These are phyloP conservation scores for Ceratobasidium theobromae DNA, from an alignment of 1,284 basidiomycete genomes.

Conservation along the genomic window DNA sequence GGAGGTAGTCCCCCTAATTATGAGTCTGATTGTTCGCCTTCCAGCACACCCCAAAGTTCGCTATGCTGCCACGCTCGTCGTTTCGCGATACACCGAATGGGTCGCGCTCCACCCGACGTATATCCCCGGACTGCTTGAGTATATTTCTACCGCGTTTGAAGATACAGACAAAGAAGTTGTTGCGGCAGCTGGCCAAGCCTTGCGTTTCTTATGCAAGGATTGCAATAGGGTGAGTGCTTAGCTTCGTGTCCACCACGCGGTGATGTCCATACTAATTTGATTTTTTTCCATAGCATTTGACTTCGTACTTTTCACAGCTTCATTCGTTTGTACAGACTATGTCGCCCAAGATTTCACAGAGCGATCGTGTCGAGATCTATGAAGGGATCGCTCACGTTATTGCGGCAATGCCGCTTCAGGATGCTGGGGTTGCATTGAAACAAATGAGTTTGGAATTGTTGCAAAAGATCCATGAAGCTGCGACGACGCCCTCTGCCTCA, in stretches of 20 bases:
- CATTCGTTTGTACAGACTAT: constrained; percentile 84
- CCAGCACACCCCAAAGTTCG: constrained; percentile 90
- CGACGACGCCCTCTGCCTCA: constrained; percentile 49
- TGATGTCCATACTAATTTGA: constrained; percentile 31
- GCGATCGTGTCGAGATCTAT: constrained; percentile 89
- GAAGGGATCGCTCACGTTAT: constrained; percentile 96
- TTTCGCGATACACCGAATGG: constrained; percentile 98
- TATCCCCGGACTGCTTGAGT: constrained; percentile 83
- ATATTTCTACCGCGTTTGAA: constrained; percentile 91
- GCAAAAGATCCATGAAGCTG: constrained; percentile 65
- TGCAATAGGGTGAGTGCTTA: constrained; percentile 69
- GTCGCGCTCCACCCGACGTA: constrained; percentile 88
- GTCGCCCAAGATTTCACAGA: constrained; percentile 76
- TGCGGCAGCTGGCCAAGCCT: constrained; percentile 92
- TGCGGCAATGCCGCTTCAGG: constrained; percentile 84
- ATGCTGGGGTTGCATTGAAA: constrained; percentile 79
- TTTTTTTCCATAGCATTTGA: constrained; percentile 66
- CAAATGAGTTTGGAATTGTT: constrained; percentile 80
- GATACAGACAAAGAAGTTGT: constrained; percentile 78
- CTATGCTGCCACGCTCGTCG: constrained; percentile 93
- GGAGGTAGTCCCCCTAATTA: constrained; percentile 87
- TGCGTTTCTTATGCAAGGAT: constrained; percentile 97
- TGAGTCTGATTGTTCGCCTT: constrained; percentile 90
- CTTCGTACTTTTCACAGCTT: constrained; percentile 88
- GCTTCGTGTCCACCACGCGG: neutral